phyloP scores from a whole-genome alignment of 2,329 filamentous ascomycete genomes.

The Pyrenochaeta sp. region DNA sequence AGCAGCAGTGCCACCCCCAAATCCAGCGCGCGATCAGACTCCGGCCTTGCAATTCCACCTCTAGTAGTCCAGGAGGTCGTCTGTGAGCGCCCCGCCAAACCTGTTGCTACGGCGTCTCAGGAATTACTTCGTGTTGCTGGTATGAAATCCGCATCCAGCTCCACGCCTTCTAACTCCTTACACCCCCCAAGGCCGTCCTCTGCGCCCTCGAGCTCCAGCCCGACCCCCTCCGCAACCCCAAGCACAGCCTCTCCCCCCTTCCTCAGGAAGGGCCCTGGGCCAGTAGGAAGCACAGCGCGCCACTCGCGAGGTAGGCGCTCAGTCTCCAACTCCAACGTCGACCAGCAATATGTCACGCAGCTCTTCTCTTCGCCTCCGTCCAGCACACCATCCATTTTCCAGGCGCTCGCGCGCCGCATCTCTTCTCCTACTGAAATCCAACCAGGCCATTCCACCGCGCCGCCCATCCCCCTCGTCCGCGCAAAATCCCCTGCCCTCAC shows the following conservation, averaged over 20 bases:
- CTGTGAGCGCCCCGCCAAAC: neutral
- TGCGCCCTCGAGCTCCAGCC: conserved; percentile 4
- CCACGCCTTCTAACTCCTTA: neutral
- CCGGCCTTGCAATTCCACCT: neutral
- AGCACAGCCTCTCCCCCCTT: neutral
- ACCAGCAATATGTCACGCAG: conserved; percentile 1
- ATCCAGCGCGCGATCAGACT: neutral
- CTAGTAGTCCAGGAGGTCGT: neutral
- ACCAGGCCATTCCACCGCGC: conserved; percentile 20
- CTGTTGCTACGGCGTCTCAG: neutral
- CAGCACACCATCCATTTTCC: conserved; percentile 4
- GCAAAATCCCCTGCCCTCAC: neutral
- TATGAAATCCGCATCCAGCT: neutral
- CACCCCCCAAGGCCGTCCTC: neutral
- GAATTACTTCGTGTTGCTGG: neutral
- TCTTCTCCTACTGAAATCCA: conserved; percentile 11
- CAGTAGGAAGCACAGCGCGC: conserved; percentile 5
- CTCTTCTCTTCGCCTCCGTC: conserved; percentile 2
- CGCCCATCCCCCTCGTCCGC: conserved; percentile 2
- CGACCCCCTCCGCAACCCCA: conserved; percentile 14
- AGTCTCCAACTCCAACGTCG: neutral
- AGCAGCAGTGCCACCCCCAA: neutral
- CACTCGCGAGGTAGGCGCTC: conserved; percentile 22
- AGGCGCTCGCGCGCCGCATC: conserved; percentile 1
- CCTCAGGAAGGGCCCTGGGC: neutral